phyloP scores from a whole-genome alignment of 148 eudicot species.

The Diospyros lotus region DNA sequence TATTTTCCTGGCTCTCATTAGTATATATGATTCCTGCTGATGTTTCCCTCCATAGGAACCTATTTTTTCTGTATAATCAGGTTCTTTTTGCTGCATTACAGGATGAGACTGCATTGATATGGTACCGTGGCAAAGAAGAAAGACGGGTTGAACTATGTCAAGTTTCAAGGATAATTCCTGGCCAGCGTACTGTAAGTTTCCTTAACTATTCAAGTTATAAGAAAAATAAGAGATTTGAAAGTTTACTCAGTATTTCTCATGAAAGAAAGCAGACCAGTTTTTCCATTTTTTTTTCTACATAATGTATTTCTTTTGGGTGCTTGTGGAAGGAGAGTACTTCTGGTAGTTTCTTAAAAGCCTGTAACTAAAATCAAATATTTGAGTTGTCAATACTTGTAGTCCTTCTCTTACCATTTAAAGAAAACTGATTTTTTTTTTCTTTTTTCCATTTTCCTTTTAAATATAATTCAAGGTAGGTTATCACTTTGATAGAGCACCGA shows the following conservation, averaged over 20 bases:
- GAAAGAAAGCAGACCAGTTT: slow-evolving; percentile 4
- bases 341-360: not conserved
- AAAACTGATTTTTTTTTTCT: not conserved
- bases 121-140: slow-evolving; percentile 78
- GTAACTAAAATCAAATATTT: no score
- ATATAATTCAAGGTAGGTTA: not conserved
- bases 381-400: not conserved
- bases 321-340: not conserved
- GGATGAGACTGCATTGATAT: slow-evolving; percentile 76
- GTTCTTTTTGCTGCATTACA: slow-evolving; percentile 25
- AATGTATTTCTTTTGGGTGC: not conserved
- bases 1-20: no score
- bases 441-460: not conserved
- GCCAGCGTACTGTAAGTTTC: slow-evolving; percentile 79
- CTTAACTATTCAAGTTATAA: not conserved
- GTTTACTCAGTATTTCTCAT: not conserved
- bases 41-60: no score
- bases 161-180: slow-evolving; percentile 79
- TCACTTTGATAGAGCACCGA: not conserved
- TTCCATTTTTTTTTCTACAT: not conserved
- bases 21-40: no score
- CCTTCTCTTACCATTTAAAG: not conserved
- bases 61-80: not conserved
- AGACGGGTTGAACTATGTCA: slow-evolving; percentile 64
- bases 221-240: no score